phyloP scores from a whole-genome alignment of 768 basidiomycete genomes.

The Mycena albidolilacea region DNA sequence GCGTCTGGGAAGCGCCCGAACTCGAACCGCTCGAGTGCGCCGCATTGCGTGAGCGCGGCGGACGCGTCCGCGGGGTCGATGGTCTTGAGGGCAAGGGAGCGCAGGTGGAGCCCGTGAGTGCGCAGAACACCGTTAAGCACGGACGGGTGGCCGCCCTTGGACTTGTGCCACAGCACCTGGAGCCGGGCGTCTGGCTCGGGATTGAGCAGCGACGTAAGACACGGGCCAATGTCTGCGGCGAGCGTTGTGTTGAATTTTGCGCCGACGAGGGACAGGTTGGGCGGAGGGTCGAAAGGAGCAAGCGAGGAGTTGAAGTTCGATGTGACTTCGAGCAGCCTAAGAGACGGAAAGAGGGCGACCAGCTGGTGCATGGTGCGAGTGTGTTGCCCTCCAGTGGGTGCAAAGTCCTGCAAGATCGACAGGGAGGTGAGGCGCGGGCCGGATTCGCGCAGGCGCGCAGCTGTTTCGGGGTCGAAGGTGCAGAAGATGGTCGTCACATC shows the following conservation, averaged over 20 bases:
- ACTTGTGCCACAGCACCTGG: conserved; percentile 32
- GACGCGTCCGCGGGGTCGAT: background rate
- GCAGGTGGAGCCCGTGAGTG: conserved; percentile 22
- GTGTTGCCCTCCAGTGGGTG: conserved; percentile 8
- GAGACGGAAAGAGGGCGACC: conserved; percentile 26
- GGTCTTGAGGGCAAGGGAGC: conserved; percentile 25
- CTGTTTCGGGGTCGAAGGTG: conserved; percentile 21
- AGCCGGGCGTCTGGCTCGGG: background rate
- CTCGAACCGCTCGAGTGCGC: conserved; percentile 35
- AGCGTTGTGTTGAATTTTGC: conserved; percentile 26
- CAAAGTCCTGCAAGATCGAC: conserved; percentile 30
- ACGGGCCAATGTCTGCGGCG: conserved; percentile 20
- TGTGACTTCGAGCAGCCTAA: conserved; percentile 35
- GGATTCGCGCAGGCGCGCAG: conserved; percentile 5
- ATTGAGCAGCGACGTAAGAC: conserved; percentile 29
- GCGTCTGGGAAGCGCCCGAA: conserved; percentile 20
- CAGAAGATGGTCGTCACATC: conserved; percentile 35
- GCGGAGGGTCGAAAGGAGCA: conserved; percentile 27
- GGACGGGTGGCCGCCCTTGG: conserved; percentile 5
- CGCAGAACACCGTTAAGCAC: conserved; percentile 2
- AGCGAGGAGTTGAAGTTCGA: background rate
- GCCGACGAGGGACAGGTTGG: conserved; percentile 17
- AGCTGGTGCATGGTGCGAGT: conserved; percentile 30
- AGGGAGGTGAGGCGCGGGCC: conserved; percentile 30
- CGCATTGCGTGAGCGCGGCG: background rate